Conservation (phyloP, 2,329 filamentous ascomycete genomes). For the Orbilia brochopaga region DNA sequence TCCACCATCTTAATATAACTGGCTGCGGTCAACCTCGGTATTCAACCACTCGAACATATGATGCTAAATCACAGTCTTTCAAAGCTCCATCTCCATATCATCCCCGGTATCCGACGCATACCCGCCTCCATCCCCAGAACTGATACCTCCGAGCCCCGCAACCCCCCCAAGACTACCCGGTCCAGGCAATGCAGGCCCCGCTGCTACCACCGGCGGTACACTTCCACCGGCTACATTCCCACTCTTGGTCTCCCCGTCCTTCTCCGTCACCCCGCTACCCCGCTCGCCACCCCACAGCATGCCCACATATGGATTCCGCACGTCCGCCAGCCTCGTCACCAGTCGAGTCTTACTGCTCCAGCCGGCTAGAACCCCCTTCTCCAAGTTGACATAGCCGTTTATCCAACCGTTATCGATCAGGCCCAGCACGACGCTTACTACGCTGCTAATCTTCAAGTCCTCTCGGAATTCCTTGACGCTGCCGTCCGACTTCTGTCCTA, state of each 20-base stretch:
- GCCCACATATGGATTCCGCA: constrained; percentile 45
- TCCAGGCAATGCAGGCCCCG: neutral
- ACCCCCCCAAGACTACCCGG: constrained; percentile 22
- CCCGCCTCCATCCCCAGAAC: constrained; percentile 23
- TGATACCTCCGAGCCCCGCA: neutral
- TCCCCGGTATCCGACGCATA: constrained; percentile 41
- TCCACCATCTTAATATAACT: no score
- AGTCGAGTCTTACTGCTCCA: constrained; percentile 50
- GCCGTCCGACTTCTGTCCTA: constrained; percentile 18
- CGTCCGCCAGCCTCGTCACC: constrained; percentile 42
- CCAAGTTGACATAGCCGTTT: constrained; percentile 46
- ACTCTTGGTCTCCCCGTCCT: constrained; percentile 7
- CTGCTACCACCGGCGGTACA: neutral
- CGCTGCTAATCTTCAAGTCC: constrained; percentile 33
- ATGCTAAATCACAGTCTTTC: neutral
- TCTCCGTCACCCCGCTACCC: constrained; percentile 45
- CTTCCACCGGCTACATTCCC: constrained; percentile 9
- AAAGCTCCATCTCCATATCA: constrained; percentile 47
- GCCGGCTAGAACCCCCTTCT: constrained; percentile 43
- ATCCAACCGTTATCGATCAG: constrained; percentile 48
- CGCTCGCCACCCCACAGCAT: constrained; percentile 45
- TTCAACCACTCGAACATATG: no score
- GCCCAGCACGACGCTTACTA: constrained; percentile 39
- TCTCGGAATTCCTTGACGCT: constrained; percentile 25
- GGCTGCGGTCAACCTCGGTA: no score